These are phyloP conservation scores for Coemansia sp. DNA, from an alignment of 192 early-diverging fungal species.

Conservation along the genomic window DNA sequence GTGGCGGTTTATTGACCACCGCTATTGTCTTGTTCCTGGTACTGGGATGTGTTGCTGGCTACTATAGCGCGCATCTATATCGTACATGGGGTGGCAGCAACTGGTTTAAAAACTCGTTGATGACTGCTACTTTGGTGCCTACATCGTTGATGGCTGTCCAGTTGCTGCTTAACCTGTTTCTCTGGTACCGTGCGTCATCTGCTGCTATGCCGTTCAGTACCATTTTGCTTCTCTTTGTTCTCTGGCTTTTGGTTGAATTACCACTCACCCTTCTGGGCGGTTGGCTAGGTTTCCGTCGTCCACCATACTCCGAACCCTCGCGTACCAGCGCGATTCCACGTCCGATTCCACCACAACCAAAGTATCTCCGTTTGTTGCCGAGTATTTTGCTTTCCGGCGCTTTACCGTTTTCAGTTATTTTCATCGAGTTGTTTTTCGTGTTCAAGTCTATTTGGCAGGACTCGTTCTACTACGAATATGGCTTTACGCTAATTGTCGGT, in stretches of 20 bases:
- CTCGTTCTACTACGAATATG: conserved; percentile 67
- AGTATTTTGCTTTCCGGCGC: conserved; percentile 68
- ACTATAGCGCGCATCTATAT: conserved; percentile 71
- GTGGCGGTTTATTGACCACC: conserved; percentile 61
- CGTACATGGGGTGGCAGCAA: conserved; percentile 66
- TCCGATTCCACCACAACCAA: conserved; percentile 79
- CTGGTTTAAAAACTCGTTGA: conserved; percentile 68
- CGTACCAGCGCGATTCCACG: conserved; percentile 91
- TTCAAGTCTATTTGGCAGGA: conserved; percentile 71
- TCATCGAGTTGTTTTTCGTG: conserved; percentile 72
- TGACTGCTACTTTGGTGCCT: conserved; percentile 64
- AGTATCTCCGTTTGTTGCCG: conserved; percentile 63
- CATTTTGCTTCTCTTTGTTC: conserved; percentile 68
- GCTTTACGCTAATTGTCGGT: conserved; percentile 60
- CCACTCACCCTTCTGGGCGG: conserved; percentile 83
- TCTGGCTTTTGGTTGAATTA: conserved; percentile 81
- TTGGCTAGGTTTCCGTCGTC: conserved; percentile 80
- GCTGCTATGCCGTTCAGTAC: conserved; percentile 90
- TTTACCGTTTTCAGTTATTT: conserved; percentile 70
- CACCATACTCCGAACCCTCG: conserved; percentile 80
- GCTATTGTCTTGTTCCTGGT: conserved; percentile 61
- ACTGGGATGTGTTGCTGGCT: conserved; percentile 60
- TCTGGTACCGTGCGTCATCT: conserved; percentile 84
- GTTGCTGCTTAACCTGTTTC: conserved; percentile 79
- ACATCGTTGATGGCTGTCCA: conserved; percentile 62